Evolutionary conservation across 805 yeast genomes (phyloP).

Genomic region (Cephaloascus fragrans): DNA sequence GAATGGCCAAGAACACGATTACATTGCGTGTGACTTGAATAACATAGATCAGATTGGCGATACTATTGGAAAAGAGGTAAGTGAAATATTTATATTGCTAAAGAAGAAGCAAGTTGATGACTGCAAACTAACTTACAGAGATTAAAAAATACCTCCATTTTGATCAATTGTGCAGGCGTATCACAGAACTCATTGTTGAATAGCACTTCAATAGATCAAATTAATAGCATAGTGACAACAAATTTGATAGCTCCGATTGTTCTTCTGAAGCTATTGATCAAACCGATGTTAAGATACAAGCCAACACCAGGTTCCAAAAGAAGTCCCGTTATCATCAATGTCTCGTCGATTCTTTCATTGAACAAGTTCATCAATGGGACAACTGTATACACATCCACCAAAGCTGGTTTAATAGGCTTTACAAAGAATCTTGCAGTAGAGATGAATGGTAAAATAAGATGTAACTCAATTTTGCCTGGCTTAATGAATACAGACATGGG

Average conservation of each 20-base stretch:
- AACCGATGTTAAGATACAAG: constrained; percentile 35
- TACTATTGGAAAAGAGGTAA: not conserved
- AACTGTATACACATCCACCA: constrained; percentile 57
- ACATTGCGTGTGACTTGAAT: constrained; percentile 22
- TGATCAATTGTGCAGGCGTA: constrained; percentile 61
- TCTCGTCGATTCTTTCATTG: constrained; percentile 55
- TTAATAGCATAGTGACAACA: constrained; percentile 35
- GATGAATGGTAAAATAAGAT: constrained; percentile 43
- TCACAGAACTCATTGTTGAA: constrained; percentile 46
- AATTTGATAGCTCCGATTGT: constrained; percentile 58
- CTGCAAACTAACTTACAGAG: constrained; percentile 7
- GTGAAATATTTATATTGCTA: constrained; percentile 1
- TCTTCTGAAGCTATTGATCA: constrained; percentile 40
- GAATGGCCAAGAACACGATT: constrained; percentile 17
- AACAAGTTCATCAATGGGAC: constrained; percentile 40
- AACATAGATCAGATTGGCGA: constrained; percentile 2
- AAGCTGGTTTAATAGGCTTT: constrained; percentile 61
- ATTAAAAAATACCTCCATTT: constrained; percentile 28
- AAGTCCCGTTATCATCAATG: constrained; percentile 38
- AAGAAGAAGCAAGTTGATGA: constrained; percentile 8
- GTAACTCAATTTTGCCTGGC: constrained; percentile 64
- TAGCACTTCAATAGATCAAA: constrained; percentile 26
- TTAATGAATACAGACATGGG: constrained; percentile 67
- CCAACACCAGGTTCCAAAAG: constrained; percentile 6
- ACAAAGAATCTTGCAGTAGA: constrained; percentile 53